Base-by-base conservation (phyloP, 2,329 filamentous ascomycete genomes). In the Neofusicoccum kwambonambiense region DNA sequence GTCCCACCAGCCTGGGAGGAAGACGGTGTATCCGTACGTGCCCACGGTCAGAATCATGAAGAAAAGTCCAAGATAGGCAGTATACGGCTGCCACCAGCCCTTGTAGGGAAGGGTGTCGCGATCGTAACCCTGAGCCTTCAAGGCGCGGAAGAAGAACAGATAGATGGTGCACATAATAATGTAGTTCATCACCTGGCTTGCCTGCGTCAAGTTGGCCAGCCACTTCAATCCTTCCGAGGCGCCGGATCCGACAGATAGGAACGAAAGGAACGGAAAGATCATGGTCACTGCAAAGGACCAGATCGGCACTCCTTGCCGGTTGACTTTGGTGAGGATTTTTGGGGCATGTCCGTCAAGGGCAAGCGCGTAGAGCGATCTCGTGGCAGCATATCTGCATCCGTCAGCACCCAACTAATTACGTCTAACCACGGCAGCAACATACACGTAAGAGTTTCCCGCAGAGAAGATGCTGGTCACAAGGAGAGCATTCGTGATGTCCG, bases 111-210 rank as follows among this genome's bases (percentile, higher is more conserved):
- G 76, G 1, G 78, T 77, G 15, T 80, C 78, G 22, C 83, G 74
- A 34, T 74, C 78, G 65, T 88, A 82, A 1, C 87, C 86, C 72
- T 78, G 76, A 5, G 69, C 57, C 22, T 47, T 49, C 11, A 65
- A 39, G 3, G 83, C 83, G 45, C 79, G 76, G 73, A 84, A 80
- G 78, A 84, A 86, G 71, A 75, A 82, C 65, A 85, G 79, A 73
- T 83, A 86, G 6, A 83, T 86, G 15, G 82, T 70, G 51, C 75
- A 76, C 75, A 85, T 85, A 70, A 84, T 79, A 66, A 89, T 81
- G 74, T 87, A 89, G 77, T 88, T 86, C 74, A 89, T 87, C 69
- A 87, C 81, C 57, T 83, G 81, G 31, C 82, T 84, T 5, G 83
- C 85, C 7, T 84, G 87, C 72, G 86, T 82, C 8, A 89, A 77